phyloP scores from a whole-genome alignment of 108 stramenopile species.

The Aurantiochytrium sp. region DNA sequence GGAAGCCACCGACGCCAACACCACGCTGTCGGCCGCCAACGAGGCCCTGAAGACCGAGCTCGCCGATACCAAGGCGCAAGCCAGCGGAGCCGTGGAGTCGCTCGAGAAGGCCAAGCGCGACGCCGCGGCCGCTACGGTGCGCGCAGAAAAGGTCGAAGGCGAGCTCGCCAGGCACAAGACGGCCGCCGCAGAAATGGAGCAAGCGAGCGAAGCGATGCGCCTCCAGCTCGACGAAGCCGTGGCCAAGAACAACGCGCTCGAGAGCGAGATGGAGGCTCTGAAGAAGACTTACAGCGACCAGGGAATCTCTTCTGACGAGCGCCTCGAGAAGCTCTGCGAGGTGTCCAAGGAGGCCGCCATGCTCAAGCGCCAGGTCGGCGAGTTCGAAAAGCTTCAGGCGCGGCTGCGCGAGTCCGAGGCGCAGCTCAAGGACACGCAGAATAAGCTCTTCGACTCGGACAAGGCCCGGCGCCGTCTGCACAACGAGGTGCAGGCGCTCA shows the following conservation, averaged over 20 bases:
- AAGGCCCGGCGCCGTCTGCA: slow-evolving; percentile 73
- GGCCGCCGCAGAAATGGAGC: background rate
- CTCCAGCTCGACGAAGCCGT: background rate
- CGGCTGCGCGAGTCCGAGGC: background rate
- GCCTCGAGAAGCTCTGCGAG: slow-evolving; percentile 44
- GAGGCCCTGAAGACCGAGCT: background rate
- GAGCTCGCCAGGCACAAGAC: background rate
- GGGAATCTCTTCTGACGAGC: slow-evolving; percentile 37
- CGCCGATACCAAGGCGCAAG: background rate
- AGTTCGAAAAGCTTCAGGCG: slow-evolving; percentile 9
- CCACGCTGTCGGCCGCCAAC: background rate
- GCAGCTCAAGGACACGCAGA: slow-evolving; percentile 36
- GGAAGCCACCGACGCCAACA: background rate
- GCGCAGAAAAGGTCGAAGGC: slow-evolving; percentile 4
- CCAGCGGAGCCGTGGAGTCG: background rate
- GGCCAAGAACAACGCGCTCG: slow-evolving; percentile 30
- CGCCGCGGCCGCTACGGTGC: background rate
- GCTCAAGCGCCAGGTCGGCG: slow-evolving; percentile 41
- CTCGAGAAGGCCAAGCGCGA: slow-evolving; percentile 7
- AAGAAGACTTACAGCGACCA: slow-evolving; percentile 37
- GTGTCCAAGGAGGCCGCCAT: slow-evolving; percentile 49
- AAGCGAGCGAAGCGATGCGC: background rate
- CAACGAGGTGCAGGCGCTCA: slow-evolving; percentile 84
- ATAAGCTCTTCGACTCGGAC: slow-evolving; percentile 75
- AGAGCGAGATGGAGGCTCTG: slow-evolving; percentile 37